Base-by-base conservation (phyloP, 2,329 filamentous ascomycete genomes). In the Fusarium illudens region DNA sequence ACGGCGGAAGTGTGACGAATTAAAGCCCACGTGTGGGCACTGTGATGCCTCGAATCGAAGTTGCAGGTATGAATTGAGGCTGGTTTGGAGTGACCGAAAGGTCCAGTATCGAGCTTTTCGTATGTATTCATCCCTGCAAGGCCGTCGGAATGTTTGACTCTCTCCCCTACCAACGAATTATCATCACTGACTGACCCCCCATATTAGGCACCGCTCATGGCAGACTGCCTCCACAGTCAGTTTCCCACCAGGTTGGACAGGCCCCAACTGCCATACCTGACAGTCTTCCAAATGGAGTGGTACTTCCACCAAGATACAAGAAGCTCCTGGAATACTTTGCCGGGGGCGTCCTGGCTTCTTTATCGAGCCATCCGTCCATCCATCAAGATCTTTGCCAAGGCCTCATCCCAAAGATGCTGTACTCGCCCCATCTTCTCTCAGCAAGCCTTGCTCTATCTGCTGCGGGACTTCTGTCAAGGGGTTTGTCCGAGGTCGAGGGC, bases 1-100 rank as follows among this genome's bases (percentile, higher is more conserved):
- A 19, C 65, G 74, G 46, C 57, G 74, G 11, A 75, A 75, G 51
- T 75, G 74, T 17, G 73, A 75, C 46, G 74, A 75, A 19, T 20
- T 32, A 12, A 75, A 75, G 19, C 74, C 74, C 2, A 62, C 55
- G 4, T 75, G 74, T 10, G 65, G 71, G 2, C 72, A 64, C 20
- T 75, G 74, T 20, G 27, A 49, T 2, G 58, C 44, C 0, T 66
- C 53, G 15, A 67, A 60, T 4, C 61, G 74, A 5, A 34, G 10
- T 4, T 75, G 74, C 32, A 58, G 58, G 3, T 75, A 75, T 44
- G 62, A 71, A 8, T 25, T 75, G n/a, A 71, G 67, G 6, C 49
- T 75, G 0, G 61, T 75, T 3, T 75, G 72, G 73, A 72, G 67
- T 0, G 64, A 60, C 8, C 56, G 62, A 5, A 67, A 29, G 20